Base-by-base conservation (phyloP, 192 early-diverging fungal genomes). In the Coemansia sp. region DNA sequence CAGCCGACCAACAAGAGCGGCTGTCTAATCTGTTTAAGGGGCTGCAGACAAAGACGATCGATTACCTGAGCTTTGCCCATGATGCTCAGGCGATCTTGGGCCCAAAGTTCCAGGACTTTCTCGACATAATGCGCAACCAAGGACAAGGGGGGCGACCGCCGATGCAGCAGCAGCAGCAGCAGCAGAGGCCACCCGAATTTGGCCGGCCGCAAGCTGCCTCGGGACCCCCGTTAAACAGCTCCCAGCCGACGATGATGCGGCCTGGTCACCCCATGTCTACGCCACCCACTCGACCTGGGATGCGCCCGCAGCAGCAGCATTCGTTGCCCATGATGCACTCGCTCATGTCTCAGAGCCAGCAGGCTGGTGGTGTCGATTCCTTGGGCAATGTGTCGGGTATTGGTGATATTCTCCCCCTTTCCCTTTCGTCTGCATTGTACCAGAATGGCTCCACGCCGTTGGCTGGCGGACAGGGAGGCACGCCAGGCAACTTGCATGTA, bases 11-110 rank as follows among this genome's bases (percentile, higher is more conserved):
- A 31, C 79, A 81, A 61, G 79, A 69, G 61, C 66, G 69, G 6
- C 57, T 81, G 16, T 66, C 79, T 2, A 67, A 55, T 21, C 64
- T 81, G 45, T 76, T 81, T 42, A 59, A 73, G 2, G 79, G 79
- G 0, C 48, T 81, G 28, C 79, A 81, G 67, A 23, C 73, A 3
- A 71, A 71, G 20, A 62, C 79, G 12, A 50, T 81, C 9, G 70
- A 75, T 26, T 73, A 69, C 50, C 59, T 53, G 31, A 69, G 66
- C 18, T 81, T 81, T 63, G 69, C 63, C 43, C 43, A 61, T 1
- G 73, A 81, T 9, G 73, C 79, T 14, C 66, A 81, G 56, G 69
- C 62, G 0, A 72, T 81, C 56, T 72, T 81, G 70, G 79, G 79
- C 6, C 34, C 69, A 53, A 68, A 68, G 60, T 81, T 81, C 42